A percentile compares a stretch with the other conserved stretches of the same genome.
These are phyloP conservation scores for Garcia nutans DNA, from an alignment of 345 rosid genomes.

Conservation along the genomic window DNA sequence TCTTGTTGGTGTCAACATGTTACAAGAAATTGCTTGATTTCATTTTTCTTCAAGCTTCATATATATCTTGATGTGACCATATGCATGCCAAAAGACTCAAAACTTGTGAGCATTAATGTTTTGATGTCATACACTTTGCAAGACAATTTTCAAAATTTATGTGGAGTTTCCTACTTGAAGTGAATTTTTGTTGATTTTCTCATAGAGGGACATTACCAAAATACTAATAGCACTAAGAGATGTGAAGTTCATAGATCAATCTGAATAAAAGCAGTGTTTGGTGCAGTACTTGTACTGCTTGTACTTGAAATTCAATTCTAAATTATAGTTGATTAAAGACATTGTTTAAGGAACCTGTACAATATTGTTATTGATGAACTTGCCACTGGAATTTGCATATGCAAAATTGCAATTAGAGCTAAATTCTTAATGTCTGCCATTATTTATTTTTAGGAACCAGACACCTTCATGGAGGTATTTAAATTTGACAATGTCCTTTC, in stretches of 20 bases:
- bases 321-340: not conserved
- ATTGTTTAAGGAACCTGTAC: not conserved
- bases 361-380: not conserved
- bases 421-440: not conserved
- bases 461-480: not conserved
- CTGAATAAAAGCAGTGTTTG: not conserved
- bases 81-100: too few relatives aligned
- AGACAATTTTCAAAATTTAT: not conserved
- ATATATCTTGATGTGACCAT: not conserved
- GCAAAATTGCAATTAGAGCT: conserved; percentile 1
- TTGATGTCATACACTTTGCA: not conserved
- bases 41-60: not conserved
- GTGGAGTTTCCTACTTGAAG: not conserved
- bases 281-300: not conserved
- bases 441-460: not conserved
- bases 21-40: not conserved
- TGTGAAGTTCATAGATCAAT: not conserved
- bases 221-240: not conserved
- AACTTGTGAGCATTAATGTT: not conserved
- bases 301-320: not conserved
- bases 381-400: conserved; percentile 1
- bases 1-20: not conserved
- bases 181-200: not conserved
- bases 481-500: not conserved
- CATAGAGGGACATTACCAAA: not conserved